Base-by-base conservation (phyloP, 441 rosid species). In the Adansonia madagascariensis region DNA sequence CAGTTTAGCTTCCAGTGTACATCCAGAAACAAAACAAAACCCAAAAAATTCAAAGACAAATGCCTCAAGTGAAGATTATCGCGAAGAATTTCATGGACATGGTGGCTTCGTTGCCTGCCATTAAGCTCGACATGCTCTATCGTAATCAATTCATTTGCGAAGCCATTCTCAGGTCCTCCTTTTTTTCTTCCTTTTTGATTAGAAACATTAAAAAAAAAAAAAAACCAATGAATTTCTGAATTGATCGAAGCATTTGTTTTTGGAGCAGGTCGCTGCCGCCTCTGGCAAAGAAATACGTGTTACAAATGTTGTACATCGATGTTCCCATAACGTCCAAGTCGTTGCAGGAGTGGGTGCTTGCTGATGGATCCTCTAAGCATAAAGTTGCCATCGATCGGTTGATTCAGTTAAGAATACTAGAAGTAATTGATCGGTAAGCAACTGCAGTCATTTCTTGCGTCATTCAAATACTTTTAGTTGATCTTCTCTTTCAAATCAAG, bases 11-110 rank as follows among this genome's bases (percentile, higher is more conserved):
- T 69, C 22, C 7, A 15, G 5, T 68, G 18, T 24, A 2, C 22
- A 14, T 69, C 57, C 57, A 0, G 18, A 2, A 3, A 2, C 0
- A 11, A 46, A 12, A n/a, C 24, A n/a, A 70, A 70, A 70, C 8
- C 46, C 74, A 8, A 49, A 39, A 27, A 70, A 70, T 24, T 12
- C 14, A 70, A 22, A 66, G 53, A 18, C 43, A 46, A 47, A 68
- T 68, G 73, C 57, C 73, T 68, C 92, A 91, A 60, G 97, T 95
- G 75, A 92, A 85, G 89, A 92, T 95, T 53, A 91, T 91, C 46
- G 95, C 98, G 1, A 95, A 88, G 89, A 93, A 89, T 84, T 95
- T 93, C 81, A 93, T 95, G 99, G 98, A 92, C 86, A 95, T 95
- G 99, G 99, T 95, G 87, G 93, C 95, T 12, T 85, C 98, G 44